phyloP scores from a whole-genome alignment of 2,329 filamentous ascomycete genomes.

The Cercospora sp. region DNA sequence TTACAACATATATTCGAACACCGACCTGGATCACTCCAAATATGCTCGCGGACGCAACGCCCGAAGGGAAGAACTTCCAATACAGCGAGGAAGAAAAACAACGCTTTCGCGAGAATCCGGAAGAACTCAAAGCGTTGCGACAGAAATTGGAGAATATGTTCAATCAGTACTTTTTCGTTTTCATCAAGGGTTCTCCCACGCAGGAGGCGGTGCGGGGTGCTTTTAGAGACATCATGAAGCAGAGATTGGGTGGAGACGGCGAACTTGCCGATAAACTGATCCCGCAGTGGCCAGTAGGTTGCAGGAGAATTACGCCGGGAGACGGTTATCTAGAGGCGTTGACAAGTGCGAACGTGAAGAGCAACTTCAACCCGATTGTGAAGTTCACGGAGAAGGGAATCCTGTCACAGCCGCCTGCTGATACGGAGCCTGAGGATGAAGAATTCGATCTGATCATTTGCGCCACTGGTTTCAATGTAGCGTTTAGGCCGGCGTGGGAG shows the following conservation, averaged over 20 bases:
- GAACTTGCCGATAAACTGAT: slow-evolving; percentile 16
- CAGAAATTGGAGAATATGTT: slow-evolving; percentile 18
- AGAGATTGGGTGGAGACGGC: slow-evolving; percentile 14
- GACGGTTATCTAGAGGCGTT: slow-evolving; percentile 22
- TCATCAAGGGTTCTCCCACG: slow-evolving; percentile 11
- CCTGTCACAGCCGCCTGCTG: slow-evolving; percentile 8
- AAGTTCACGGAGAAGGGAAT: slow-evolving; percentile 17
- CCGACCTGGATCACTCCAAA: slow-evolving; percentile 18
- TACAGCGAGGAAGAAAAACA: slow-evolving; percentile 19
- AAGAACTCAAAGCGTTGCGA: slow-evolving; percentile 17
- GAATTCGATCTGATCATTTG: slow-evolving; percentile 51
- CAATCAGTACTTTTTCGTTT: slow-evolving; percentile 17
- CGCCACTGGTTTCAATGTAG: slow-evolving; percentile 44
- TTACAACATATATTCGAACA: slow-evolving; percentile 35
- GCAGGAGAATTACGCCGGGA: slow-evolving; percentile 21
- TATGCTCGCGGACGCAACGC: slow-evolving; percentile 13
- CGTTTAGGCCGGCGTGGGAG: slow-evolving; percentile 38
- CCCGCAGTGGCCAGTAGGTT: slow-evolving; percentile 22
- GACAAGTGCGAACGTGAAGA: slow-evolving; percentile 19
- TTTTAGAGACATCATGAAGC: slow-evolving; percentile 14
- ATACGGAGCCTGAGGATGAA: slow-evolving; percentile 24
- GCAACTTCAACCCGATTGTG: slow-evolving; percentile 16
- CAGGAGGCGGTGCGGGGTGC: slow-evolving; percentile 2
- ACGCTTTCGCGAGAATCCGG: slow-evolving; percentile 15
- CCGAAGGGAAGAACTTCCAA: slow-evolving; percentile 14